phyloP scores from a whole-genome alignment of 2,329 filamentous ascomycete genomes.

The Colletotrichum liriopes region DNA sequence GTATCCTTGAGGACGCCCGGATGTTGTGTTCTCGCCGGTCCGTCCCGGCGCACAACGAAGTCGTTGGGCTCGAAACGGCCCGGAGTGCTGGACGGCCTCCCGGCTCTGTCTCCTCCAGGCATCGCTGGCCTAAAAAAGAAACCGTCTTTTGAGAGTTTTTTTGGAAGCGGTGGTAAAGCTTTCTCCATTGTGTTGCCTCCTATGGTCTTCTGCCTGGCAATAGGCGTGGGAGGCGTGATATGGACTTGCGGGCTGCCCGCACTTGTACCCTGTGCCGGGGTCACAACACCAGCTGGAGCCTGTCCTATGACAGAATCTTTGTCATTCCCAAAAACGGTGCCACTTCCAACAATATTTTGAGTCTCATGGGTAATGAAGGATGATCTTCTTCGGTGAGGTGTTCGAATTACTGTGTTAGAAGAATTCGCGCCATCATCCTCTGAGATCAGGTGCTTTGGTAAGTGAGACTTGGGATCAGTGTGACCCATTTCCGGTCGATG shows the following conservation, averaged over 20 bases:
- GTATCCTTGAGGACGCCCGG: background rate
- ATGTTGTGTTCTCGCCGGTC: slow-evolving; percentile 2
- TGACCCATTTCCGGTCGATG: slow-evolving; percentile 33
- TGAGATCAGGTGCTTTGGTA: slow-evolving; percentile 28
- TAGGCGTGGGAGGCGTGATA: background rate
- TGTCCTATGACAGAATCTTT: background rate
- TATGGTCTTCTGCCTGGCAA: background rate
- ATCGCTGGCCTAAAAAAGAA: slow-evolving; percentile 45
- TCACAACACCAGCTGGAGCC: background rate
- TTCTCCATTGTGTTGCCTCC: background rate
- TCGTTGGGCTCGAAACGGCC: slow-evolving; percentile 19
- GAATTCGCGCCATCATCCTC: slow-evolving; percentile 47
- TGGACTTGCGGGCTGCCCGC: background rate
- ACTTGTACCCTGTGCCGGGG: background rate
- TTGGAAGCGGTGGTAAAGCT: background rate
- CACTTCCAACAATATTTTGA: background rate
- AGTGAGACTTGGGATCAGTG: slow-evolving; percentile 18
- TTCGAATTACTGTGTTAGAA: slow-evolving; percentile 57
- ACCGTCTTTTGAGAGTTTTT: background rate
- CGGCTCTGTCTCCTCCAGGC: slow-evolving; percentile 2
- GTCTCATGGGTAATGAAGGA: background rate
- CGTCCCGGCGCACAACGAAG: slow-evolving; percentile 1
- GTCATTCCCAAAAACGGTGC: background rate
- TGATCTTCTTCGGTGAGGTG: slow-evolving; percentile 48
- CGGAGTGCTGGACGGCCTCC: slow-evolving; percentile 22